Percentiles rank a stretch among this genome's conserved stretches.
phyloP scores from a whole-genome alignment of 2,329 filamentous ascomycete genomes.

The Hypoxylon sp. region DNA sequence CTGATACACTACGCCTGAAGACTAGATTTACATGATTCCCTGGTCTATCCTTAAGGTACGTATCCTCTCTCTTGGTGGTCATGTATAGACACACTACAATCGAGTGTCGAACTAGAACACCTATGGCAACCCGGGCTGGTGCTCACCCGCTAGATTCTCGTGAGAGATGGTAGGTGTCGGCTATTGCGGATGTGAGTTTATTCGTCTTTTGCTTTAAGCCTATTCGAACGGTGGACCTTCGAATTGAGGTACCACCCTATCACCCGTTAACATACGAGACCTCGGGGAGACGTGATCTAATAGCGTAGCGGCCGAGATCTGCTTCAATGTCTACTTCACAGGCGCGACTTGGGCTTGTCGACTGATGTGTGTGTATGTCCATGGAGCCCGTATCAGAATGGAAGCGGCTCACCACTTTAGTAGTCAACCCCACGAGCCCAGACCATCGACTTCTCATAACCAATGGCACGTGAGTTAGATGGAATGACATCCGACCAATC shows the following conservation, averaged over 20 bases:
- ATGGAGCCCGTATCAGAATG: slow-evolving; percentile 7
- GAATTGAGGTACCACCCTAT: background rate
- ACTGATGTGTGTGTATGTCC: slow-evolving; percentile 1
- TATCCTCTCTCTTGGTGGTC: no score
- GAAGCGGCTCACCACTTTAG: slow-evolving; percentile 7
- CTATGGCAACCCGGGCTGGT: background rate
- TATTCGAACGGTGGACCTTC: background rate
- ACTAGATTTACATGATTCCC: background rate
- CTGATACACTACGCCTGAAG: no score
- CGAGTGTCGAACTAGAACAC: slow-evolving; percentile 1
- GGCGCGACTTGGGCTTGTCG: background rate
- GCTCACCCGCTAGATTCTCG: background rate
- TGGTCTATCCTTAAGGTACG: background rate
- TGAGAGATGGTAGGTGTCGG: background rate
- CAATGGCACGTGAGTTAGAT: slow-evolving; percentile 13
- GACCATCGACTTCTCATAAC: slow-evolving; percentile 4
- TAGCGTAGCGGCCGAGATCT: background rate
- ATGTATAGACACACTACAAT: background rate
- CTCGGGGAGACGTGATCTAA: background rate
- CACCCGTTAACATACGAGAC: background rate
- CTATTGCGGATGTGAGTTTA: slow-evolving; percentile 9
- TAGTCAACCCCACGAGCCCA: slow-evolving; percentile 9
- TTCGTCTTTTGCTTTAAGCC: slow-evolving; percentile 1
- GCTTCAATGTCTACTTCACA: background rate
- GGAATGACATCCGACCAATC: slow-evolving; percentile 13